Evolutionary conservation across 1,284 basidiomycete genomes (phyloP), one percentile per base, ranked within the genome.

Genomic region (Cryptococcus neoformans): DNA sequence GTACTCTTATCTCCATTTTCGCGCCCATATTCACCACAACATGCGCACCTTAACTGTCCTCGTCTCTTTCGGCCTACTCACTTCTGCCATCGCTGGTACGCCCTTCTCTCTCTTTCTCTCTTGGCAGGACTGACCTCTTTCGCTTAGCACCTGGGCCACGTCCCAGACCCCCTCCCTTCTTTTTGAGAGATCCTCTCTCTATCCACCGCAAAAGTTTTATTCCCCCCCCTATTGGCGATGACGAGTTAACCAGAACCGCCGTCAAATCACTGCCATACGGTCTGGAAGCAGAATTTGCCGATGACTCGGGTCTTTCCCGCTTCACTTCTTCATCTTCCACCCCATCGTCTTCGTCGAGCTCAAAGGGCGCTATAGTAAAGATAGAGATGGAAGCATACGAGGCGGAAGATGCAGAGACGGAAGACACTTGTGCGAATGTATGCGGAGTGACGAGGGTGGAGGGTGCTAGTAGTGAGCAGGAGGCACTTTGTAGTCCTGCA

Each of bases 391-490:
- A 47, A 47, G 34, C 28, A 9, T 47, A 47, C 17, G 34, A 47
- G 34, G 45, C 34, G 12, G 45, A 47, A 14, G 45, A 47, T 14
- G 45, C 7, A 8, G 53, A 61, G 14, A 37, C 56, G 11, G 65
- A 65, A 37, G 61, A 59, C 28, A 50, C 63, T 8, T 67, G 63
- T 53, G 48, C 50, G 47, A 54, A 42, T 11, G 55, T 64, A 40
- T 67, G 65, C 51, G 65, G 63, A n/a, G 38, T 64, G 11, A 51
- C 59, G 12, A 52, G 58, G 39, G 58, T 68, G 5, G 57, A 62
- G 48, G 68, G 68, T 8, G 68, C 64, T 6, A 58, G 56, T 38
- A 61, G 39, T 28, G 68, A 67, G 53, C 53, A 60, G 38, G 68
- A 69, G 51, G 68, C 68, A 10, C 52, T 69, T 34, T 69, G 68